Evolutionary conservation across 2,329 filamentous ascomycete species (phyloP), one percentile per base, ranked within the genome.

Genomic region (Calonectria montana): DNA sequence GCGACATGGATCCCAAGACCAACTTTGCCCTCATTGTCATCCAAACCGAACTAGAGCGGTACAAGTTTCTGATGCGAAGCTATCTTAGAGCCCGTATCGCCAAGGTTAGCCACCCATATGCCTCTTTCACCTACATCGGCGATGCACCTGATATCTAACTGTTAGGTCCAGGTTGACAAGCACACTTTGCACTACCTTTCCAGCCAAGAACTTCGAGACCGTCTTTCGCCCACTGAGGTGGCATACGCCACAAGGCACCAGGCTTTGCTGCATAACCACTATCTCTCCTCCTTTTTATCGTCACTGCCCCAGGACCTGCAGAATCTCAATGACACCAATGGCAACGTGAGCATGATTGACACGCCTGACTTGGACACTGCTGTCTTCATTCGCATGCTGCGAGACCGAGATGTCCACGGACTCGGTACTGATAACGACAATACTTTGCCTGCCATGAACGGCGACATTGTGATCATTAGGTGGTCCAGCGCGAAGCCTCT

Each of bases 11-110:
- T 80, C 94, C 96, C 57, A 95, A 94, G 83, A 93, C 94, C 75
- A 98, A 98, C 82, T 98, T 99, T 82, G 91, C 92, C 73, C 92
- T 98, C 80, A 98, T 98, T 61, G 93, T 99, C 73, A 92, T 98
- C 67, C 97, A 99, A 86, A 98, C 97, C 8, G 97, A 99, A 85
- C 90, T 99, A 67, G 96, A 98, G 82, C 89, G 97, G 55, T 97
- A 94, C 84, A 98, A 98, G 85, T 99, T 95, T 80, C 88, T 99
- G 25, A 90, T 98, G 21, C 90, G 97, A 72, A 93, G 94, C 75
- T 93, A 96, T 75, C 84, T 99, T 68, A 90, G 97, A 65, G 92
- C 94, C 12, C 89, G 97, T n/a, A 92, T 98, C 69, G 91, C 94
- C 66, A 98, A 99, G 89, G 94, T 94, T 85, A 73, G 71, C 79